These are phyloP conservation scores for Lippia alba DNA, from an alignment of 305 asterid genomes.

Conservation along the genomic window DNA sequence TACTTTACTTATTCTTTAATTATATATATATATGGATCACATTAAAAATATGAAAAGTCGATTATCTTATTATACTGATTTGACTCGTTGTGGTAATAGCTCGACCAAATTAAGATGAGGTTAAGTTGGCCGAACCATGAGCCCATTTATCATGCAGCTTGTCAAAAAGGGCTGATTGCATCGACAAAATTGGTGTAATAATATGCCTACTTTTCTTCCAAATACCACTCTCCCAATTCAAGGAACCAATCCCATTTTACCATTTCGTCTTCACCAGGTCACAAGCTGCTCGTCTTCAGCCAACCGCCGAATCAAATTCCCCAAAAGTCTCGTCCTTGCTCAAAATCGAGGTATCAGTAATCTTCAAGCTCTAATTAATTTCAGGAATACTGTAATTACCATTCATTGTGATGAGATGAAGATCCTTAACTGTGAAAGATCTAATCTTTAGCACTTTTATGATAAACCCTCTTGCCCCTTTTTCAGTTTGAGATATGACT, in stretches of 20 bases:
- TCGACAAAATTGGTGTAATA: background rate
- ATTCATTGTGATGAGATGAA: constrained; percentile 21
- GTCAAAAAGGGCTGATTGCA: background rate
- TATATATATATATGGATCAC: too few relatives aligned
- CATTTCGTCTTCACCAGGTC: constrained; percentile 28
- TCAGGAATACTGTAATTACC: background rate
- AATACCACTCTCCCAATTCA: constrained; percentile 11
- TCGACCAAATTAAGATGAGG: too few relatives aligned
- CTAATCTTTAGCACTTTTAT: background rate
- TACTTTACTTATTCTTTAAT: too few relatives aligned
- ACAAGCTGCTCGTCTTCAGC: constrained; percentile 9
- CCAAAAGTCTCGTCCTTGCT: constrained; percentile 38
- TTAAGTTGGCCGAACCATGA: too few relatives aligned
- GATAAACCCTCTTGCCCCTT: too few relatives aligned
- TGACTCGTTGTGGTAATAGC: too few relatives aligned
- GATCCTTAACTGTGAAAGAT: background rate
- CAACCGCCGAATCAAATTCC: constrained; percentile 31
- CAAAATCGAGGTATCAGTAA: constrained; percentile 44
- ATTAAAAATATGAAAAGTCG: too few relatives aligned
- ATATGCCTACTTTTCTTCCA: constrained; percentile 22
- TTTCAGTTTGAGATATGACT: too few relatives aligned
- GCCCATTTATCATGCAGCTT: too few relatives aligned
- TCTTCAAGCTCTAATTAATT: constrained; percentile 6
- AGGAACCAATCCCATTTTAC: background rate
- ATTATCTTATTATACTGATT: too few relatives aligned